Evolutionary conservation across 225 moss, liverwort and hornwort species (phyloP).

Genomic region (Physcomitrellopsis africana): DNA sequence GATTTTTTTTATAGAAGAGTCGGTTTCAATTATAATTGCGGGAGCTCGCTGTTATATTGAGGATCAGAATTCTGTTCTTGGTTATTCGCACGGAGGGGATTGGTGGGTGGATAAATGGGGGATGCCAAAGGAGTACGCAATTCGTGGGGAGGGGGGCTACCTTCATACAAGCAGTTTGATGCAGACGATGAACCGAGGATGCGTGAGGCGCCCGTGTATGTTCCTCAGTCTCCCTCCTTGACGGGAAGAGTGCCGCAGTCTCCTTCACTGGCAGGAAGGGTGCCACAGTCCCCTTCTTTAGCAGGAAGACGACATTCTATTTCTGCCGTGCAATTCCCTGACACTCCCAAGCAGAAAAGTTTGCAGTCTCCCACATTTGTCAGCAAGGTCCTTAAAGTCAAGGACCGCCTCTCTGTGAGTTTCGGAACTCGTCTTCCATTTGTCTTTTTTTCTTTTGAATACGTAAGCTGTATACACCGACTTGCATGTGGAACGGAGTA

Average conservation of each 20-base stretch:
- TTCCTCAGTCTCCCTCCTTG: conserved; percentile 46
- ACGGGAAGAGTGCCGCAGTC: conserved; percentile 47
- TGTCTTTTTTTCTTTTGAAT: conserved; percentile 12
- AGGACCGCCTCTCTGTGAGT: conserved; percentile 59
- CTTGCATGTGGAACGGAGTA: not conserved
- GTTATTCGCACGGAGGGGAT: conserved; percentile 11
- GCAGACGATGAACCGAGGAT: conserved; percentile 43
- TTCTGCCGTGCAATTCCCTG: conserved; percentile 47
- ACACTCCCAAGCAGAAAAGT: conserved; percentile 46
- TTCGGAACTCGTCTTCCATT: not conserved
- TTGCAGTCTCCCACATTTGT: conserved; percentile 44
- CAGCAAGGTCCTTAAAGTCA: conserved; percentile 62
- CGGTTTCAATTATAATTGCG: not conserved
- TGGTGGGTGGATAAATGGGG: conserved; percentile 39
- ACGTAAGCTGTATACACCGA: not conserved
- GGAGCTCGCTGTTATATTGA: not conserved
- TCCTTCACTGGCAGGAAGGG: conserved; percentile 14
- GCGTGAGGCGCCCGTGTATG: conserved; percentile 47
- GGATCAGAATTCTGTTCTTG: conserved; percentile 13
- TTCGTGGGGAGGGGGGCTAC: conserved; percentile 68
- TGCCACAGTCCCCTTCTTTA: not conserved
- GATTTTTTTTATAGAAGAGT: conserved; percentile 16
- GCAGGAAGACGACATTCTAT: conserved; percentile 52
- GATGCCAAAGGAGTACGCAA: conserved; percentile 55
- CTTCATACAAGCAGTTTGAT: conserved; percentile 53